These are phyloP conservation scores for Prinsepia uniflora DNA, from an alignment of 306 rosid species.

Conservation along the genomic window DNA sequence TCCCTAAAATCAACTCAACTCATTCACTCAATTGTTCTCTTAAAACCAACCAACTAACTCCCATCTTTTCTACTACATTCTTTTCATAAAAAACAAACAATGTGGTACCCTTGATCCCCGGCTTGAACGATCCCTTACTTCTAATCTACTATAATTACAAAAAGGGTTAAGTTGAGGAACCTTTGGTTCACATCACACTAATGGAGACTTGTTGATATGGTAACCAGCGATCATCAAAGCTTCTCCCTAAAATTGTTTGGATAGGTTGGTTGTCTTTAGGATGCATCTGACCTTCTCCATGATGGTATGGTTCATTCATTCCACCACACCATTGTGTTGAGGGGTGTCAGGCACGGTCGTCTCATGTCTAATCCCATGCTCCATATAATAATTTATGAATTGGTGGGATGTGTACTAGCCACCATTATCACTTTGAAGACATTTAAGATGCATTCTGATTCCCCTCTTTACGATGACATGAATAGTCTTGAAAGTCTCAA, in stretches of 20 bases:
- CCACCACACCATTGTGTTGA: background rate
- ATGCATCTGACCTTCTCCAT: background rate
- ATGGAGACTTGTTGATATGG: too few species aligned
- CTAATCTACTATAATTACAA: too few species aligned
- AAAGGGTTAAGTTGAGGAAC: too few species aligned
- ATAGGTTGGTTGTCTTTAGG: background rate
- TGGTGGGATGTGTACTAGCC: background rate
- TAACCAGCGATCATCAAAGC: too few species aligned
- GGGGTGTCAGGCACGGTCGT: background rate
- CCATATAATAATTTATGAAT: background rate
- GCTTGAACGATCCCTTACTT: too few species aligned
- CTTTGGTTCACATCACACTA: too few species aligned
- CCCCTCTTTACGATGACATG: conserved; percentile 5
- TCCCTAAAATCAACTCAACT: too few species aligned
- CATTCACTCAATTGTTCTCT: too few species aligned
- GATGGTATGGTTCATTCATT: background rate
- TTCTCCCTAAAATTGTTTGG: background rate
- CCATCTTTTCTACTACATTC: too few species aligned
- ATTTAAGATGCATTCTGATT: background rate
- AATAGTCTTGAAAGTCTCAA: background rate
- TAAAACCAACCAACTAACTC: too few species aligned
- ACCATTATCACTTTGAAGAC: background rate
- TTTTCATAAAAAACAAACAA: too few species aligned
- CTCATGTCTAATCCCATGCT: background rate
- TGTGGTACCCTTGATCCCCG: too few species aligned